Evolutionary conservation across 768 basidiomycete species (phyloP).

Genomic region (Suillus americanus): DNA sequence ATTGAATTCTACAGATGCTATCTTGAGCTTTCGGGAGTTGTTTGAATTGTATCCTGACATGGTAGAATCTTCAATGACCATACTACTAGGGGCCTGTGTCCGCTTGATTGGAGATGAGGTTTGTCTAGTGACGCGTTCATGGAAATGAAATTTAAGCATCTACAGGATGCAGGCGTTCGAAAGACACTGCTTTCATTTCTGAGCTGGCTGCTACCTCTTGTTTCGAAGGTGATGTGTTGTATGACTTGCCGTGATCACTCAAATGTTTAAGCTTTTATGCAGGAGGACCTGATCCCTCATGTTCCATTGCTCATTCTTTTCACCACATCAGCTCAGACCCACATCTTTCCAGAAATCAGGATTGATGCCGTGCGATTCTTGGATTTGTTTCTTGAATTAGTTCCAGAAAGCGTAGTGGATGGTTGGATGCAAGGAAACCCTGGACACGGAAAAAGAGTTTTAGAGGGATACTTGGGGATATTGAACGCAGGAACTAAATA

Average conservation of each 20-base stretch:
- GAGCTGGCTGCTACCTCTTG: slow-evolving; percentile 66
- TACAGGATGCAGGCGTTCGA: slow-evolving; percentile 77
- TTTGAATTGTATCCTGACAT: slow-evolving; percentile 61
- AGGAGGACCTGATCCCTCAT: slow-evolving; percentile 78
- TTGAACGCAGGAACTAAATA: slow-evolving; percentile 67
- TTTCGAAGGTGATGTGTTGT: slow-evolving; percentile 49
- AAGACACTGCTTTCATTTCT: slow-evolving; percentile 70
- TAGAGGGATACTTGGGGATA: slow-evolving; percentile 82
- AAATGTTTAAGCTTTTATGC: slow-evolving; percentile 11
- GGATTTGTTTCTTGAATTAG: slow-evolving; percentile 66
- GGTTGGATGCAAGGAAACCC: slow-evolving; percentile 62
- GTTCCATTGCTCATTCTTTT: slow-evolving; percentile 77
- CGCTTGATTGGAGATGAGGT: slow-evolving; percentile 85
- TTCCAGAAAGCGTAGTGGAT: slow-evolving; percentile 64
- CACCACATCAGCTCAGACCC: slow-evolving; percentile 86
- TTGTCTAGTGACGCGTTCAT: slow-evolving; percentile 18
- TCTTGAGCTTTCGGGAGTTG: slow-evolving; percentile 71
- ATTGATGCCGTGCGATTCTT: slow-evolving; percentile 86
- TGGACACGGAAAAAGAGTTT: slow-evolving; percentile 59
- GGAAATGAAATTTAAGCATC: slow-evolving; percentile 8
- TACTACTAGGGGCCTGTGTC: slow-evolving; percentile 59
- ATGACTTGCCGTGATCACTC: neutral
- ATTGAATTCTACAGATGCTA: slow-evolving; percentile 52
- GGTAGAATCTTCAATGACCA: slow-evolving; percentile 49
- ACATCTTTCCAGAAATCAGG: slow-evolving; percentile 94